These are phyloP conservation scores for Trichoderma asperellum DNA, from an alignment of 2,329 filamentous ascomycete species.

Conservation along the genomic window DNA sequence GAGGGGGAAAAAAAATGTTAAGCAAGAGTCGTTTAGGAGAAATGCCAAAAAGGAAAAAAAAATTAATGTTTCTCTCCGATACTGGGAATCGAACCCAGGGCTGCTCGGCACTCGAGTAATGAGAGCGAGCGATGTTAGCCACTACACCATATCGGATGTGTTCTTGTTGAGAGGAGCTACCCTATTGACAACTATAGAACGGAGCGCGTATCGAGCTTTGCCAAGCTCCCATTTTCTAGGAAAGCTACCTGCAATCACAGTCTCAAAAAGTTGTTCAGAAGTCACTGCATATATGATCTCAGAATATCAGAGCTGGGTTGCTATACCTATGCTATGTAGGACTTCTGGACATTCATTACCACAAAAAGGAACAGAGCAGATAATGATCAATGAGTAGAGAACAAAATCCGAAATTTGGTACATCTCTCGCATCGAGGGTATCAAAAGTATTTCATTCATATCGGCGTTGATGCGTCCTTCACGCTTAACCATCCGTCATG, in stretches of 20 bases:
- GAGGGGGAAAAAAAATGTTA: neutral
- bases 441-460: neutral
- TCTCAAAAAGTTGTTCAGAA: neutral
- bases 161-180: neutral
- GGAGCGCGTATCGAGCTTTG: no score
- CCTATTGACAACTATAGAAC: neutral
- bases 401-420: neutral
- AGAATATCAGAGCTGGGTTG: neutral
- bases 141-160: slow-evolving; percentile 43
- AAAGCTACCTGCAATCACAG: neutral
- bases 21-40: no score
- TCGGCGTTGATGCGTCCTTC: neutral
- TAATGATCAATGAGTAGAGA: neutral
- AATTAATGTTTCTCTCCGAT: slow-evolving; percentile 17
- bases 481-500: neutral
- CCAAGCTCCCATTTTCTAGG: neutral
- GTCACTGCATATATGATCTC: neutral
- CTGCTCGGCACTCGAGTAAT: slow-evolving; percentile 29
- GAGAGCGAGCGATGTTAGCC: slow-evolving; percentile 44
- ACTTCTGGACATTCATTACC: no score
- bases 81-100: slow-evolving; percentile 32
- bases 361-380: neutral
- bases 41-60: slow-evolving; percentile 10
- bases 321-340: no score
- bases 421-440: neutral